Evolutionary conservation across 441 rosid genomes (phyloP).

Genomic region (Adansonia madagascariensis): DNA sequence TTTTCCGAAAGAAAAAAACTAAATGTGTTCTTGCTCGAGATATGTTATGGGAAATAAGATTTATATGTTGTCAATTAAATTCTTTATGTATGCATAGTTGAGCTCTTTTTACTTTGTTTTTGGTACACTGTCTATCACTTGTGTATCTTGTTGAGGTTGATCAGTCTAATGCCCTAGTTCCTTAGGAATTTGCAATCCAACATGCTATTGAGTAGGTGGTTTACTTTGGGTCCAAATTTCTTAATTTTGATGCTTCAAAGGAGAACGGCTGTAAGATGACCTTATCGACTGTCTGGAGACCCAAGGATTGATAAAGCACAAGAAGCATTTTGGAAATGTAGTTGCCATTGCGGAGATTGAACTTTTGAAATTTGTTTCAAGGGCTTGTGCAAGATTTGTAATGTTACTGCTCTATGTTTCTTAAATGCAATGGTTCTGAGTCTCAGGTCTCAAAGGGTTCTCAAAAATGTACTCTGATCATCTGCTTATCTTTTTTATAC

Average conservation of each 20-base stretch:
- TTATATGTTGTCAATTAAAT: neutral
- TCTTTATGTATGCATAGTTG: neutral
- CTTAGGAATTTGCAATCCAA: constrained; percentile 1
- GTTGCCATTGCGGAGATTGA: neutral
- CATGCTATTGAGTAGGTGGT: neutral
- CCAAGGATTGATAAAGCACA: neutral
- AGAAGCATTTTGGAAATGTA: neutral
- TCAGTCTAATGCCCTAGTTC: neutral
- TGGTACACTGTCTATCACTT: neutral
- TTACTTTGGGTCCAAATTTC: neutral
- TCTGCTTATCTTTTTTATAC: neutral
- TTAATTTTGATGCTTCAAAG: neutral
- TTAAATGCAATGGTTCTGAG: neutral
- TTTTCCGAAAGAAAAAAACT: no score
- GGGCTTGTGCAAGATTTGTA: neutral
- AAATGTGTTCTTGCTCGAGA: neutral
- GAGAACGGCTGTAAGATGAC: neutral
- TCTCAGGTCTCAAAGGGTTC: neutral
- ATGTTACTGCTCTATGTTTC: neutral
- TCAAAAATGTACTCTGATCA: neutral
- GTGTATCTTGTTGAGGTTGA: neutral
- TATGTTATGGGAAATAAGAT: neutral
- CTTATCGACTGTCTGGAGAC: neutral
- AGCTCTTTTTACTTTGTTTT: neutral
- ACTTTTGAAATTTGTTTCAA: neutral